phyloP scores from a whole-genome alignment of 2,329 filamentous ascomycete genomes.

The Pestalotiopsis sp. region DNA sequence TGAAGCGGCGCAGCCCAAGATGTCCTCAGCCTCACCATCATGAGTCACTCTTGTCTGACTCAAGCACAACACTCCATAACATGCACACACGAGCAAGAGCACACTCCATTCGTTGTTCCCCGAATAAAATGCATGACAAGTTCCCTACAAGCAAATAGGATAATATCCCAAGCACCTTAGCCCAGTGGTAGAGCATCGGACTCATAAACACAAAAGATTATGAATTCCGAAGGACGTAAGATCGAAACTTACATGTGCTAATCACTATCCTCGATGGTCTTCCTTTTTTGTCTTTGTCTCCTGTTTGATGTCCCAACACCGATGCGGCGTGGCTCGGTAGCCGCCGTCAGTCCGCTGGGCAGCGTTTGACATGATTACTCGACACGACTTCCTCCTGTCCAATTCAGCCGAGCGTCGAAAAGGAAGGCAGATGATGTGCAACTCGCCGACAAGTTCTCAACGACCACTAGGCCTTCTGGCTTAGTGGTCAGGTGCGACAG shows the following conservation, averaged over 20 bases:
- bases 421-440: too few relatives aligned
- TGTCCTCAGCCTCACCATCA: too few relatives aligned
- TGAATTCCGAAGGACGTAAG: not conserved
- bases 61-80: not conserved
- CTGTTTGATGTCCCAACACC: not conserved
- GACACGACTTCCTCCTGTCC: too few relatives aligned
- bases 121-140: not conserved
- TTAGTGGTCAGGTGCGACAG: too few relatives aligned
- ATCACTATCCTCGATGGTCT: not conserved
- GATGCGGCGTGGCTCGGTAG: too few relatives aligned
- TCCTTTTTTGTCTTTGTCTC: not conserved
- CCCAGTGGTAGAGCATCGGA: not conserved
- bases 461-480: too few relatives aligned
- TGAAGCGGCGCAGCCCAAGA: too few relatives aligned
- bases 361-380: too few relatives aligned
- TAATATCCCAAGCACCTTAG: not conserved
- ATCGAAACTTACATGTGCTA: conserved; percentile 4
- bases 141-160: not conserved
- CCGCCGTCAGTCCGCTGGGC: too few relatives aligned
- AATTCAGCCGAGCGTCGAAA: too few relatives aligned
- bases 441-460: too few relatives aligned
- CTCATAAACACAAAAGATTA: not conserved
- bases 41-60: too few relatives aligned
- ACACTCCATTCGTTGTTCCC: not conserved
- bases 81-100: not conserved